These are phyloP conservation scores for Alternaria dauci DNA, from an alignment of 2,329 filamentous ascomycete genomes.

Conservation along the genomic window DNA sequence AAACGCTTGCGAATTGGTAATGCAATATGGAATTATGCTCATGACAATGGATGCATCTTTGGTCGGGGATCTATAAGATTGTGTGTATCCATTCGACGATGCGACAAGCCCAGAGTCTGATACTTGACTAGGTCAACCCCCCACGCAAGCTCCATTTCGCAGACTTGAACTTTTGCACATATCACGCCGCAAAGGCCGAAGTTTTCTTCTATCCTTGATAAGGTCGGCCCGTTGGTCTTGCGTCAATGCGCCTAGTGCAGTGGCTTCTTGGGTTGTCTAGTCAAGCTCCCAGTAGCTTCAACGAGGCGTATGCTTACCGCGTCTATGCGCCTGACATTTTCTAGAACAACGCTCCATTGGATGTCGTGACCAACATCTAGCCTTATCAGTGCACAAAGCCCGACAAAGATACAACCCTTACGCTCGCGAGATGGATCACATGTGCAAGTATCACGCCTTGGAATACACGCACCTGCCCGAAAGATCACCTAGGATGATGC, in stretches of 20 bases:
- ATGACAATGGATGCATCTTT: neutral
- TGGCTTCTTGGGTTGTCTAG: neutral
- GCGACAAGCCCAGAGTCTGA: neutral
- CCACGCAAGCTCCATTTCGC: neutral
- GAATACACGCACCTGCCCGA: conserved; percentile 2
- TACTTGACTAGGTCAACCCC: neutral
- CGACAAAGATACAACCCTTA: neutral
- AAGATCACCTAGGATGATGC: neutral
- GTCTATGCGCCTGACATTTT: conserved; percentile 1
- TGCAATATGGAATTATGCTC: neutral
- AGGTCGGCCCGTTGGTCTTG: neutral
- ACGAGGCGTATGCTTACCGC: neutral
- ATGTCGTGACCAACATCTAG: neutral
- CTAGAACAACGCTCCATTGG: neutral
- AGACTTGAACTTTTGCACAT: neutral
- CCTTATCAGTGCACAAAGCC: neutral
- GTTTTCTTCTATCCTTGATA: neutral
- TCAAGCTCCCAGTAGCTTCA: neutral
- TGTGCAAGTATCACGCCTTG: neutral
- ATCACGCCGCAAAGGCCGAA: neutral
- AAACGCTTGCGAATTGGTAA: neutral
- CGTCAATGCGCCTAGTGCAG: neutral
- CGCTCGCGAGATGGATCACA: neutral
- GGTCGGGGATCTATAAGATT: neutral
- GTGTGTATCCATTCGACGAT: neutral